Conservation (phyloP, 768 basidiomycete species). For the Suillus hirtellus region DNA sequence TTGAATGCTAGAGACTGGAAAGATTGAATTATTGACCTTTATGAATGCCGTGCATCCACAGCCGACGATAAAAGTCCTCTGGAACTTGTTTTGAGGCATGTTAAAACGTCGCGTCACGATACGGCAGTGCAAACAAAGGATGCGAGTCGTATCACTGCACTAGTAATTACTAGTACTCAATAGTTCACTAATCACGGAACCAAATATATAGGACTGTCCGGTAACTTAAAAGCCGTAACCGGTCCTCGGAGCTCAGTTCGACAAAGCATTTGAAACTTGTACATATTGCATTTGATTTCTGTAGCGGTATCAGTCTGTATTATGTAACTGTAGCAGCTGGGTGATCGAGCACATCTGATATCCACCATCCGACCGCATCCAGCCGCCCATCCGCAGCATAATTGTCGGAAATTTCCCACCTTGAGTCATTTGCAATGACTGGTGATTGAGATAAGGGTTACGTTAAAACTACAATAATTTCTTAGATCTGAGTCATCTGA, state of each 20-base stretch:
- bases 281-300: neutral
- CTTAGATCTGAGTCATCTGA: too few relatives aligned
- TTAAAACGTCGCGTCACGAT: neutral
- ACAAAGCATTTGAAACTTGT: neutral
- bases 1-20: slow-evolving; percentile 6
- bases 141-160: neutral
- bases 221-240: neutral
- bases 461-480: too few relatives aligned
- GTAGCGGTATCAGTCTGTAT: neutral
- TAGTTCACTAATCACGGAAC: neutral
- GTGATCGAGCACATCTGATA: too few relatives aligned
- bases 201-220: slow-evolving; percentile 1
- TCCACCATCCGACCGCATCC: too few relatives aligned
- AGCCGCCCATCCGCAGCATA: too few relatives aligned
- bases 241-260: neutral
- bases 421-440: too few relatives aligned
- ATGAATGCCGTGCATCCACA: slow-evolving; percentile 77
- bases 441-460: too few relatives aligned
- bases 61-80: slow-evolving; percentile 62
- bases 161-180: neutral
- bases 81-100: slow-evolving; percentile 14
- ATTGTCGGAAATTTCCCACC: too few relatives aligned
- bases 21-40: slow-evolving; percentile 49
- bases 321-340: too few relatives aligned
- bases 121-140: neutral